These are phyloP conservation scores for Niebla homalea DNA, from an alignment of 495 filamentous ascomycete genomes.

Conservation along the genomic window DNA sequence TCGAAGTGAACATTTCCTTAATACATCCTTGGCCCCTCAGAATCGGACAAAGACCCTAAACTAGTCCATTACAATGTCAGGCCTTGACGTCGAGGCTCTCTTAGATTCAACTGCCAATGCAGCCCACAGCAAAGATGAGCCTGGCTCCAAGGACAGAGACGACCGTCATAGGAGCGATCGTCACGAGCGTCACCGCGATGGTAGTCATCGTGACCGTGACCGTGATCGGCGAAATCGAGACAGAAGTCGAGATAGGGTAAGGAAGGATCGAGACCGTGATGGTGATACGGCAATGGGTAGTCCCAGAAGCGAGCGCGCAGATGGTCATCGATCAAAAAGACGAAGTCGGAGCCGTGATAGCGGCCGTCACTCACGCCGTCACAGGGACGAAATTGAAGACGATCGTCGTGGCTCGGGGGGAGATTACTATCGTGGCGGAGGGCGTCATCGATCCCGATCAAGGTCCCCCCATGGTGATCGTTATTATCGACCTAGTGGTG, in stretches of 20 bases:
- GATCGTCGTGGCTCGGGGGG: slow-evolving; percentile 53
- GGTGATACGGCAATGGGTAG: slow-evolving; percentile 57
- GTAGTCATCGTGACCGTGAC: slow-evolving; percentile 38
- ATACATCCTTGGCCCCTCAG: slow-evolving; percentile 15
- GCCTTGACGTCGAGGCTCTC: slow-evolving; percentile 85
- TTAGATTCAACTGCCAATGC: slow-evolving; percentile 74
- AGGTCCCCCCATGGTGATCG: slow-evolving; percentile 60
- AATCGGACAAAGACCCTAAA: slow-evolving; percentile 6
- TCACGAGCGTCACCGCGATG: slow-evolving; percentile 37
- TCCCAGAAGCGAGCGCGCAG: slow-evolving; percentile 66
- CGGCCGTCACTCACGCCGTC: slow-evolving; percentile 65
- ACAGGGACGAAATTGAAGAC: slow-evolving; percentile 55
- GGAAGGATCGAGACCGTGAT: slow-evolving; percentile 46
- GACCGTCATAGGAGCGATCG: slow-evolving; percentile 36
- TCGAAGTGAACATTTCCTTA: slow-evolving; percentile 34
- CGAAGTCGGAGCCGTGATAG: slow-evolving; percentile 71
- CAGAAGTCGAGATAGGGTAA: slow-evolving; percentile 50
- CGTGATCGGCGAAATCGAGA: slow-evolving; percentile 46
- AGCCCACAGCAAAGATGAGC: slow-evolving; percentile 35
- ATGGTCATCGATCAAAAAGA: slow-evolving; percentile 70
- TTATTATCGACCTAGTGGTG: slow-evolving; percentile 60
- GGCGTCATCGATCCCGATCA: slow-evolving; percentile 58
- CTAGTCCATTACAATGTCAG: slow-evolving; percentile 52
- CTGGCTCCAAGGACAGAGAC: slow-evolving; percentile 42
- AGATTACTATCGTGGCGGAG: slow-evolving; percentile 62